Evolutionary conservation across 805 yeast genomes (phyloP).

Genomic region (Sporopachydermia quercuum): DNA sequence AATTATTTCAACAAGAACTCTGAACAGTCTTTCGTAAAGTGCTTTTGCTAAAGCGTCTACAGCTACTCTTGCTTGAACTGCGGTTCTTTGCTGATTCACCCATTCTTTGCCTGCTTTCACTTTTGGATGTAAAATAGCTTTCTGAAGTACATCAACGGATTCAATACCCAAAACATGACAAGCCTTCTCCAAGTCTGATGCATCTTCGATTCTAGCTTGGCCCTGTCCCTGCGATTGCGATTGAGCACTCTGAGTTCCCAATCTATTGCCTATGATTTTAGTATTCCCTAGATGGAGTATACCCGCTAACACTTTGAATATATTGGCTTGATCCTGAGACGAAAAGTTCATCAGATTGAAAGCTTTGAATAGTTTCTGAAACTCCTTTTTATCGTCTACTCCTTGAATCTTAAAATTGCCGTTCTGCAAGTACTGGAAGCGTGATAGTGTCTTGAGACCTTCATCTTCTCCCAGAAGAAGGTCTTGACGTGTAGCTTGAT

Average conservation of each 20-base stretch:
- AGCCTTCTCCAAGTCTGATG: constrained; percentile 34
- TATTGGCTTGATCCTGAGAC: constrained; percentile 33
- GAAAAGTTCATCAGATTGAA: constrained; percentile 62
- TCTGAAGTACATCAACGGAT: constrained; percentile 33
- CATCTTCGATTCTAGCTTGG: constrained; percentile 55
- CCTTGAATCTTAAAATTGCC: constrained; percentile 47
- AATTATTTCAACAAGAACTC: constrained; percentile 57
- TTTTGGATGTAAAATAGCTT: constrained; percentile 57
- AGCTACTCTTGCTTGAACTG: constrained; percentile 65
- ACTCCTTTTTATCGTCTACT: constrained; percentile 64
- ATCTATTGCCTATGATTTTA: constrained; percentile 44
- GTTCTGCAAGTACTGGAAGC: constrained; percentile 42
- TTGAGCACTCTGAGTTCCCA: constrained; percentile 37
- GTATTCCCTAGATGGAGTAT: constrained; percentile 81
- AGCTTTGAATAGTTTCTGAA: constrained; percentile 45
- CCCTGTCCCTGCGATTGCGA: too few species aligned
- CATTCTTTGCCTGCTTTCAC: constrained; percentile 86
- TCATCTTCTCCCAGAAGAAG: constrained; percentile 24
- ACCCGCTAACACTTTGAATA: constrained; percentile 56
- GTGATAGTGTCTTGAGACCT: background rate
- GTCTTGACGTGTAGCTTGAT: constrained; percentile 20
- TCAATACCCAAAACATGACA: constrained; percentile 54
- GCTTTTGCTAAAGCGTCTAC: constrained; percentile 82
- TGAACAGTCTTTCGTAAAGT: constrained; percentile 73
- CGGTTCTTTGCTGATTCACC: constrained; percentile 65